A percentile compares a stretch with the other conserved stretches of the same genome.
phyloP scores from a whole-genome alignment of 2,329 filamentous ascomycete species.

The Neurospora sp. region DNA sequence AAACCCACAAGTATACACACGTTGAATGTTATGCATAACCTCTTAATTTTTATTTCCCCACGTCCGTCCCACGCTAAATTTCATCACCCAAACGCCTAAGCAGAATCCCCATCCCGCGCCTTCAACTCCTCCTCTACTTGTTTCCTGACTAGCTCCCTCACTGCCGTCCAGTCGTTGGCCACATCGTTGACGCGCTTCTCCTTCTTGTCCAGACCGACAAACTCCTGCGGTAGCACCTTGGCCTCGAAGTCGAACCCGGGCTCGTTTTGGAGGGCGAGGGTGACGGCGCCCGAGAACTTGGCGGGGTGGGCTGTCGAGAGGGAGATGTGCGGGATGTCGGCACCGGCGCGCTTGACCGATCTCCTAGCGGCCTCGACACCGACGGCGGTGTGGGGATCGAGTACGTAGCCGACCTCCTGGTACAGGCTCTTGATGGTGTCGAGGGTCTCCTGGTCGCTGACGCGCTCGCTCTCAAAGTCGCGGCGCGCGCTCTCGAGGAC shows the following conservation, averaged over 20 bases:
- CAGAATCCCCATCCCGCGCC: not conserved
- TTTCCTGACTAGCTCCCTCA: constrained; percentile 64
- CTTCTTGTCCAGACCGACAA: constrained; percentile 66
- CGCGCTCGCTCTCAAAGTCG: constrained; percentile 73
- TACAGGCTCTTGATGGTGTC: constrained; percentile 54
- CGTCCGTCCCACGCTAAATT: not conserved
- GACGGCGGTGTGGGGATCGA: constrained; percentile 89
- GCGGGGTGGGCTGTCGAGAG: constrained; percentile 92
- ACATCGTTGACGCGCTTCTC: constrained; percentile 65
- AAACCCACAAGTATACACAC: not conserved
- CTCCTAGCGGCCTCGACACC: constrained; percentile 69
- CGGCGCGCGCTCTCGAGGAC: constrained; percentile 61
- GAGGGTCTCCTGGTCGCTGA: constrained; percentile 57
- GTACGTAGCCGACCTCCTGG: constrained; percentile 52
- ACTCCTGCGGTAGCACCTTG: constrained; percentile 71
- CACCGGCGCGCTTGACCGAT: constrained; percentile 47
- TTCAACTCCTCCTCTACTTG: constrained; percentile 59
- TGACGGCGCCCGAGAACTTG: constrained; percentile 84
- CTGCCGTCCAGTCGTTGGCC: constrained; percentile 61
- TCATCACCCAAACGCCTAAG: not conserved
- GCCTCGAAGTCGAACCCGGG: constrained; percentile 65
- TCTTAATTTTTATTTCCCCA: not conserved
- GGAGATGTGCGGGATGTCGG: constrained; percentile 61
- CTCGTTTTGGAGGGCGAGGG: constrained; percentile 62
- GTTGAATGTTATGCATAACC: not conserved